Evolutionary conservation across 257 asterid species (phyloP), one percentile per base, ranked within the genome.

Genomic region (Salvia hispanica): DNA sequence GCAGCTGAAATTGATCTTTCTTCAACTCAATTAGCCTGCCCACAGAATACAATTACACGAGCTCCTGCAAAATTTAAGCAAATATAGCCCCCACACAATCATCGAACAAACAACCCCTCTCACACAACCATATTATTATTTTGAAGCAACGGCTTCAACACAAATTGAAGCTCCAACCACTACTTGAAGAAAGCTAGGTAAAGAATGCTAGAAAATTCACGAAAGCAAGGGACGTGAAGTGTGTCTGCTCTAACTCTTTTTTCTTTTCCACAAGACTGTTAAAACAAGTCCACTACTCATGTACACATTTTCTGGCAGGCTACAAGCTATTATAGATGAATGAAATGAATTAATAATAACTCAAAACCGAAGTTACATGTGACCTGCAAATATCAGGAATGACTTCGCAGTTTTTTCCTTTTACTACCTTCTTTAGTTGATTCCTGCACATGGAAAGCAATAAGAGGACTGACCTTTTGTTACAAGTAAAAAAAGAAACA

Each of bases 361-460:
- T 25, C 31, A 25, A 25, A 25, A 50, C 48, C 74, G 18, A 25
- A 67, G 83, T 79, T 82, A 85, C 87, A 88, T 72, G 69, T 53
- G 74, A 76, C 78, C 84, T 78, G 78, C 69, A 74, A 67, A 46
- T 64, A 73, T 65, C 44, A 70, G 16, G 46, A 54, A 71, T 34
- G 88, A 72, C 85, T 76, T 79, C 86, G 85, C 82, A 71, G 46
- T 78, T 85, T 76, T 80, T 90, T 90, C 83, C 84, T 75, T 66
- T 75, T 83, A 70, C 78, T 68, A 74, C 86, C 92, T 66, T 83
- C 92, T 67, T 83, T 93, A 37, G 66, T 60, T 54, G 74, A 77
- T 66, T 78, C 96, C 97, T 91, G 95, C 85, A 72, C 28, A 74
- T n/a, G 42, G 45, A 70, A 66, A 70, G 56, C 31, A 74, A 59